Base-by-base conservation (phyloP, 2,329 filamentous ascomycete species). In the Ceratocystis eucalypticola region DNA sequence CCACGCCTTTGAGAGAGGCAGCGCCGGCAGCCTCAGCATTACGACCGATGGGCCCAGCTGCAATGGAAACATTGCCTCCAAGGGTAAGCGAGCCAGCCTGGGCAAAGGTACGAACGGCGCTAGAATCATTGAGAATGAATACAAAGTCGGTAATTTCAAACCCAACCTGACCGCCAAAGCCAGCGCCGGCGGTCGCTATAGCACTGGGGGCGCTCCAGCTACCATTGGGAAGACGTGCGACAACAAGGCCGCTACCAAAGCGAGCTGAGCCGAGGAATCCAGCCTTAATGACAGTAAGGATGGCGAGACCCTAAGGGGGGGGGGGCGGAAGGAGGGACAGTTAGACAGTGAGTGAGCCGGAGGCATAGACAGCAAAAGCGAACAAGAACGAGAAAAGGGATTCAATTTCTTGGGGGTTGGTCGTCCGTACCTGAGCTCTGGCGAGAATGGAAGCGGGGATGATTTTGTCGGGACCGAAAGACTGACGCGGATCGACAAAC, bases 1-100 rank as follows among this genome's bases (percentile, higher is more conserved):
- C 89, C 7, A 97, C 88, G 69, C 91, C 87, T 79, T 86, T 93
- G 69, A 96, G 81, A 71, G 90, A 96, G 6, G 94, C 94, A 15
- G 92, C 93, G 69, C 94, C 94, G 45, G 94, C 93, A 12, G 94
- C 94, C 76, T 99, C 94, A 59, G 93, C 94, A 76, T 96, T 97
- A 72, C 94, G 84, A 65, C 94, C 94, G 30, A 99, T 84, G 0
- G 94, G 94, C 1, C 94, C 94, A 5, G 94, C 94, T 20, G 94
- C 94, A 71, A 99, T 88, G 3, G 91, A 96, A 45, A 97, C 94
- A 73, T 99, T 99, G 70, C 94, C 94, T 71, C 94, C 94, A 5
- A 99, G 82, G 3, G 94, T 97, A 69, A 99, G 80, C 65, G 89
- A 93, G 3, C 94, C 94, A 48, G 88, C 86, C 76, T 97, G 93